Base-by-base conservation (phyloP, 768 basidiomycete genomes). In the Auriscalpium microsporum region DNA sequence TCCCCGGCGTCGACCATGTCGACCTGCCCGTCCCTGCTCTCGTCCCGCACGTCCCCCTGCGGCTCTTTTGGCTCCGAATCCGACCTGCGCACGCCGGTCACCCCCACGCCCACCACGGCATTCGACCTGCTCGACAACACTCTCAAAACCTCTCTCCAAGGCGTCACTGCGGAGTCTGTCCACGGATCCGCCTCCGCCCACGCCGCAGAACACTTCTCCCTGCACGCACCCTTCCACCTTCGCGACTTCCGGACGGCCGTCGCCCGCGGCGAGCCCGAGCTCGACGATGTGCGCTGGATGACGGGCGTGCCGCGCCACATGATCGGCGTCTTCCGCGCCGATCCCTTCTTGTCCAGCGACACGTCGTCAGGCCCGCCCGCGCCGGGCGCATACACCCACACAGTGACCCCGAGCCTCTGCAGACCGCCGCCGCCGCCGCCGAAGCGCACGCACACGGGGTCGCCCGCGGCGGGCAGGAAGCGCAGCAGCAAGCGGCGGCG, bases 251-350 rank as follows among this genome's bases (percentile, higher is more conserved):
- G 17, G 11, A 33, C 46, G 5, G 11, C 14, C 16, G 19, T 45
- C n/a, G 19, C 23, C 21, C 10, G 48, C 11, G 47, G 45, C 35
- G 53, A 50, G 21, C 42, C 17, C 33, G 57, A 54, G 50, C 23
- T 55, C 11, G 53, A 36, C 42, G 45, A 47, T 42, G 50, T 59
- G 52, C 58, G 51, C 19, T 53, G 54, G 58, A 37, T 56, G 28
- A 50, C 54, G 10, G 54, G 59, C 48, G 54, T 61, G 13, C 59
- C 59, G 13, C 48, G 42, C 33, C 57, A 54, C 34, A 60, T 60
- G 59, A 58, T 60, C 46, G 59, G 59, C 34, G 59, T 59, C 37
- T 59, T 61, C 54, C 58, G 58, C 4, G 59, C 59, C 42, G 51
- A 59, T 19, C 59, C 58, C 14, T 59, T 59, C 19, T 6, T 57